Base-by-base conservation (phyloP, 192 early-diverging fungal genomes). In the Helicostylum pulchrum region DNA sequence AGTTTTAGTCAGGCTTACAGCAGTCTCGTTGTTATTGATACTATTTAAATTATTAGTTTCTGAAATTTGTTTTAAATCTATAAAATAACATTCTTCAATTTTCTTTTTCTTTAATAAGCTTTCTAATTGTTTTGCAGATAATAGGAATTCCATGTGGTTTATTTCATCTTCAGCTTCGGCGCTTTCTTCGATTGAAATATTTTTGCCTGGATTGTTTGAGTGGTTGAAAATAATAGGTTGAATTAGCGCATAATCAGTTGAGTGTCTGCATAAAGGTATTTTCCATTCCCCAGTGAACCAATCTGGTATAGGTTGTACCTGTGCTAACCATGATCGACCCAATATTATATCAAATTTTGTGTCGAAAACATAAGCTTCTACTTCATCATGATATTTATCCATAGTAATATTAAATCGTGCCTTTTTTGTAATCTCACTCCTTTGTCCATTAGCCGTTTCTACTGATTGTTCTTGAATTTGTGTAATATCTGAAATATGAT, bases 311-410 rank as follows among this genome's bases (percentile, higher is more conserved):
- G 57, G 57, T 26, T 30, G 9, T 0, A 23, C 23, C 20, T n/a
- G 4, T n/a, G n/a, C n/a, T n/a, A n/a, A n/a, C n/a, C n/a, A n/a
- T n/a, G n/a, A n/a, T n/a, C n/a, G n/a, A n/a, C 57, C 57, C 14
- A 60, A 26, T 0, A 60, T 60, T 1, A 60, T 4, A 15, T 60
- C 44, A 26, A 60, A 60, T 30, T 60, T 60, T 19, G 57, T 30
- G 14, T n/a, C 19, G 9, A 60, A 47, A 5, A 60, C 57, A 47
- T 14, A 60, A 5, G 9, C 42, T 26, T 47, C 10, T 12, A 60
- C 3, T 9, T 39, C 20, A 47, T 60, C 55, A 1, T 39, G 17
- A 57, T 57, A 21, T 12, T 34, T 7, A 44, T 39, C 34, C 8
- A 57, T 5, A 20, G 12, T 17, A 10, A 57, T 7, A 7, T 19